Conservation (phyloP, 352 stramenopile genomes). For the Phytopythium aichiense region DNA sequence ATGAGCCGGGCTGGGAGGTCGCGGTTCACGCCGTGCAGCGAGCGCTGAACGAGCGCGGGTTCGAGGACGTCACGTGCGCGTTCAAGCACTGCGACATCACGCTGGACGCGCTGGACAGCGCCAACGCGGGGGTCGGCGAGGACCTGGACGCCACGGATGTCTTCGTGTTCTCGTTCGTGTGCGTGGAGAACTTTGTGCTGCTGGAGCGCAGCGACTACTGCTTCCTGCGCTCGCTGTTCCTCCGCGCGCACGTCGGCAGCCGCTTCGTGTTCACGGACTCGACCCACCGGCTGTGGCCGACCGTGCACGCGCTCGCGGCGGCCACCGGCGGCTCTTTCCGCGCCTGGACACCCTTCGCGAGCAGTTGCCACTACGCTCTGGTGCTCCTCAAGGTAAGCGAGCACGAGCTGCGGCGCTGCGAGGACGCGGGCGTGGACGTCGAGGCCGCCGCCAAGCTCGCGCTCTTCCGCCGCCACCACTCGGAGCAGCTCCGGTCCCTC, state of each 20-base stretch:
- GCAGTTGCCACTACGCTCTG: constrained; percentile 61
- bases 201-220: constrained; percentile 37
- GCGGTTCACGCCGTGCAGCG: constrained; percentile 30
- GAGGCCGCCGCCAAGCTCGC: constrained; percentile 36
- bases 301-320: constrained; percentile 42
- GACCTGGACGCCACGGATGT: constrained; percentile 32
- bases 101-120: constrained; percentile 20
- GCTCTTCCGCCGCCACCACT: constrained; percentile 46
- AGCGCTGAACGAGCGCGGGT: constrained; percentile 24
- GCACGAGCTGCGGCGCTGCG: background rate
- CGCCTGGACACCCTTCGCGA: constrained; percentile 48
- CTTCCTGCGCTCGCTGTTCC: constrained; percentile 56
- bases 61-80: constrained; percentile 17
- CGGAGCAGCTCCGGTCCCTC: constrained; percentile 28
- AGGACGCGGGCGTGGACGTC: constrained; percentile 23
- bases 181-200: constrained; percentile 63
- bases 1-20: constrained; percentile 51
- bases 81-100: constrained; percentile 70
- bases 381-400: constrained; percentile 50
- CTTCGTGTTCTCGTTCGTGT: constrained; percentile 71
- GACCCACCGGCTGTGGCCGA: constrained; percentile 65
- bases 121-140: constrained; percentile 31
- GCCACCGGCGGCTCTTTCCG: constrained; percentile 31
- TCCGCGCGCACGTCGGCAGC: constrained; percentile 23
- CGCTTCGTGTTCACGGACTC: constrained; percentile 69